Percentiles rank a stretch among this genome's conserved stretches.
Evolutionary conservation across 1,139 yeast species (phyloP).

Genomic region (Hyphopichia fennica): DNA sequence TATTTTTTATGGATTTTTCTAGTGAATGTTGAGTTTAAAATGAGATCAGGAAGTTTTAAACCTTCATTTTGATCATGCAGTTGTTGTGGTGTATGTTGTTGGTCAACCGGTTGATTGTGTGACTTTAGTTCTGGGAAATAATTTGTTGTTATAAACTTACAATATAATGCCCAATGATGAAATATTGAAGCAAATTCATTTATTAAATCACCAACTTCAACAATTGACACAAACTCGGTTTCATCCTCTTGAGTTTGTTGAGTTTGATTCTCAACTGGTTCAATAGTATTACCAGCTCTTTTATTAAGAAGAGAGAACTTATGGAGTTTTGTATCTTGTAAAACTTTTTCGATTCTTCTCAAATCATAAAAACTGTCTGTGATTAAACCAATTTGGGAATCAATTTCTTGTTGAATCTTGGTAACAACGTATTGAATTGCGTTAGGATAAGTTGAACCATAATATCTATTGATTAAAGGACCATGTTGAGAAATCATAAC

Average conservation of each 20-base stretch:
- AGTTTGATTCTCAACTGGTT: slow-evolving; percentile 10
- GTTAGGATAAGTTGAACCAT: slow-evolving; percentile 51
- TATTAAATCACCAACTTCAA: slow-evolving; percentile 54
- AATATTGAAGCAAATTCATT: slow-evolving; percentile 74
- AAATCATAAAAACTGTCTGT: slow-evolving; percentile 84
- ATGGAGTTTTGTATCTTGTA: slow-evolving; percentile 59
- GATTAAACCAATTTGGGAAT: slow-evolving; percentile 84
- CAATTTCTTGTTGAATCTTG: slow-evolving; percentile 82
- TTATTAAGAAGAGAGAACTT: slow-evolving; percentile 50
- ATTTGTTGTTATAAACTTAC: slow-evolving; percentile 68
- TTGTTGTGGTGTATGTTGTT: background rate
- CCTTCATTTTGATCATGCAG: slow-evolving; percentile 10
- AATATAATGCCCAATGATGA: slow-evolving; percentile 85
- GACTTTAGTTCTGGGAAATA: slow-evolving; percentile 40
- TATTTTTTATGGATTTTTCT: slow-evolving; percentile 56
- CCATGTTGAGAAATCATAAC: slow-evolving; percentile 85
- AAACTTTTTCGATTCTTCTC: slow-evolving; percentile 54
- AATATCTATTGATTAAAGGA: slow-evolving; percentile 69
- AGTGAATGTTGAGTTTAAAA: slow-evolving; percentile 61
- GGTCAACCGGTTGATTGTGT: background rate
- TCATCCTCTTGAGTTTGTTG: slow-evolving; percentile 17
- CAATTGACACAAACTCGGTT: slow-evolving; percentile 40
- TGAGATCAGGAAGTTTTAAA: slow-evolving; percentile 50
- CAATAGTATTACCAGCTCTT: slow-evolving; percentile 8
- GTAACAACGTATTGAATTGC: slow-evolving; percentile 69